These are phyloP conservation scores for Vigna trinervia DNA, from an alignment of 306 rosid genomes.

Conservation along the genomic window DNA sequence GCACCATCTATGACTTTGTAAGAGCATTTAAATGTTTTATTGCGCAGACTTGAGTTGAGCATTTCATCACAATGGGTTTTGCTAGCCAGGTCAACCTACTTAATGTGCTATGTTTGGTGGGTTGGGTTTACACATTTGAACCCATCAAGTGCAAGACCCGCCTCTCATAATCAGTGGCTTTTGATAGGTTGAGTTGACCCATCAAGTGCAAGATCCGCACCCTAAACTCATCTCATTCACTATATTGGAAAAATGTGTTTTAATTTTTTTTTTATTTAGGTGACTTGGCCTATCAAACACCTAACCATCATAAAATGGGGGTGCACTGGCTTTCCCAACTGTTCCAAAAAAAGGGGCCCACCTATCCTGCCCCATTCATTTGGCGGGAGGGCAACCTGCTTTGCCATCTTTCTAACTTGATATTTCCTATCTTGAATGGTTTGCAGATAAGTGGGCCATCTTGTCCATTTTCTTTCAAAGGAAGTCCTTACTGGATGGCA, in stretches of 20 bases:
- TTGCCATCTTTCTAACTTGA: conserved; percentile 30
- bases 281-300: neutral
- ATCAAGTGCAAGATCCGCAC: neutral
- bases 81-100: neutral
- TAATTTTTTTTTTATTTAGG: neutral
- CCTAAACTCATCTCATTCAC: neutral
- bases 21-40: conserved; percentile 64
- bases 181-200: neutral
- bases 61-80: conserved; percentile 6
- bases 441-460: conserved; percentile 79
- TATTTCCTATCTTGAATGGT: conserved; percentile 40
- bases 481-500: conserved; percentile 99
- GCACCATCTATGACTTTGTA: conserved; percentile 41
- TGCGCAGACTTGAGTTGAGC: conserved; percentile 47
- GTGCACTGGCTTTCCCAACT: neutral
- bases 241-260: neutral
- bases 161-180: neutral
- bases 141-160: neutral
- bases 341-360: neutral
- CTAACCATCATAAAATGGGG: neutral
- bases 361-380: neutral
- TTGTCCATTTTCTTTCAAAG: conserved; percentile 88
- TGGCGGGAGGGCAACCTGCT: neutral
- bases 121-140: neutral
- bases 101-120: neutral